Conservation (phyloP, 805 yeast species). For the Saturnispora gosingensis region DNA sequence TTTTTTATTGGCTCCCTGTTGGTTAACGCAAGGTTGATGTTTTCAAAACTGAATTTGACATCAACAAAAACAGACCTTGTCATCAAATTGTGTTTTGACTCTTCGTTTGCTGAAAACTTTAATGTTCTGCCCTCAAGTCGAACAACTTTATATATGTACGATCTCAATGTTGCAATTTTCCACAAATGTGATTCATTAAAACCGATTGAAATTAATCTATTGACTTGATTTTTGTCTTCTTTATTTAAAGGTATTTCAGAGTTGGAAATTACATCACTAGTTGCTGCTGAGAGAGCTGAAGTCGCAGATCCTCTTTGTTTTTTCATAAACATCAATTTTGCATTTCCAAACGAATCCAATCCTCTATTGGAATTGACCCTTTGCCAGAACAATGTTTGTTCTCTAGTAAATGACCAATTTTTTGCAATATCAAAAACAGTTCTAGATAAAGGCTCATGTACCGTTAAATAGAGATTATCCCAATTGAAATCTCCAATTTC, state of each 20-base stretch:
- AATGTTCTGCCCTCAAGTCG: conserved; percentile 20
- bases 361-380: conserved; percentile 24
- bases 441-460: conserved; percentile 58
- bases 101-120: not conserved
- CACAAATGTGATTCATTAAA: conserved; percentile 64
- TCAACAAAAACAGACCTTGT: conserved; percentile 49
- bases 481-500: conserved; percentile 64
- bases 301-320: conserved; percentile 13
- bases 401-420: conserved; percentile 62
- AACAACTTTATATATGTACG: conserved; percentile 55
- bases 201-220: conserved; percentile 64
- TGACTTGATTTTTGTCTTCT: conserved; percentile 67
- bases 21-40: not conserved
- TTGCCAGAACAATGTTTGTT: conserved; percentile 76
- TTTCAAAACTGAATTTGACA: conserved; percentile 21
- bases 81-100: conserved; percentile 23
- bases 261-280: conserved; percentile 31
- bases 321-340: conserved; percentile 28
- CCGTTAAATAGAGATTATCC: conserved; percentile 56
- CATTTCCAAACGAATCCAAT: conserved; percentile 39
- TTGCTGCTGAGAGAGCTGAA: conserved; percentile 16
- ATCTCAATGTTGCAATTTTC: conserved; percentile 68
- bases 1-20: not conserved
- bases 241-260: conserved; percentile 45
- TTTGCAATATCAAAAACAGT: conserved; percentile 54